These are phyloP conservation scores for Bipolaris victoriae DNA, from an alignment of 2,329 filamentous ascomycete genomes.

Conservation along the genomic window DNA sequence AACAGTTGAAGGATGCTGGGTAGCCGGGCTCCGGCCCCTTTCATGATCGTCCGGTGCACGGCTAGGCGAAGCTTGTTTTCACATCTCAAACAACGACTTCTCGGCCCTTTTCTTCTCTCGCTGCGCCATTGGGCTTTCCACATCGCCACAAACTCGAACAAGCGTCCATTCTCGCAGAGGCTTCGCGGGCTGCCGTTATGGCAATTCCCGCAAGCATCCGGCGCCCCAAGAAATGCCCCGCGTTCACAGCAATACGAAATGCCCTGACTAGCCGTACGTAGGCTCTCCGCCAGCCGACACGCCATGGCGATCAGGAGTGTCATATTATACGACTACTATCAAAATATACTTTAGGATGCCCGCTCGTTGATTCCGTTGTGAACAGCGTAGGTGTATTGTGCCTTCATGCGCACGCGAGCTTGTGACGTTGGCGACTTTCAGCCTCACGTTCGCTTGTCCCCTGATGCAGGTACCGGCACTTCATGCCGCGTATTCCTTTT, in stretches of 20 bases:
- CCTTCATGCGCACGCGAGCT: not conserved
- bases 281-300: no score
- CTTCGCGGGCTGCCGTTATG: not conserved
- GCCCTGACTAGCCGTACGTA: not conserved
- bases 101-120: constrained; percentile 1
- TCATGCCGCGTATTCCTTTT: not conserved
- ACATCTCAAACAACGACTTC: constrained; percentile 1
- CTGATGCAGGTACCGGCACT: not conserved
- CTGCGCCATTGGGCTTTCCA: not conserved
- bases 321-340: no score
- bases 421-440: not conserved
- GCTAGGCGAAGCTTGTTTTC: constrained; percentile 6
- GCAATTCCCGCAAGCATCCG: not conserved
- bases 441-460: not conserved
- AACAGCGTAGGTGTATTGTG: not conserved
- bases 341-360: not conserved
- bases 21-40: constrained; percentile 4
- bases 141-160: not conserved
- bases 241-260: not conserved
- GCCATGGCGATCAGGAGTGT: no score
- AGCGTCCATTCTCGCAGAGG: not conserved
- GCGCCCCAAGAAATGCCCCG: not conserved
- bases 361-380: no score
- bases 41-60: not conserved
- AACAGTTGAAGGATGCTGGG: not conserved